Evolutionary conservation across 2,329 filamentous ascomycete genomes (phyloP).

Genomic region (Boeremia exigua): DNA sequence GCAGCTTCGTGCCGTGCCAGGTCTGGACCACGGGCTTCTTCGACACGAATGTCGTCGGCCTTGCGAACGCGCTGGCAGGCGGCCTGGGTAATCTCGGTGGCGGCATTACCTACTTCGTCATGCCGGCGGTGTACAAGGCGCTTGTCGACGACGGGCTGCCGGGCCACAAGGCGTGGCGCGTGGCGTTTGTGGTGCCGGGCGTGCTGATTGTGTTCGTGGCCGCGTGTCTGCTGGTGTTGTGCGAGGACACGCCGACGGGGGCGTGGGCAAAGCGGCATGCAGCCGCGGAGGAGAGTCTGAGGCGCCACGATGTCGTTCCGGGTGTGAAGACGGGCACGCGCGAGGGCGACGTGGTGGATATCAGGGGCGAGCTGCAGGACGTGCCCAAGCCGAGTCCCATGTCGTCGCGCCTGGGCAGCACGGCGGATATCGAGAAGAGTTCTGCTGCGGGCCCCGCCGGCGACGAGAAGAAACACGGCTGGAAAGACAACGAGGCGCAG

Average conservation of each 20-base stretch:
- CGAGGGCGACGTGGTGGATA: conserved; percentile 10
- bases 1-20: conserved; percentile 80
- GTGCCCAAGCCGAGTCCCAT: conserved; percentile 1
- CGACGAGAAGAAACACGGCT: conserved; percentile 33
- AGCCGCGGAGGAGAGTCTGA: conserved; percentile 61
- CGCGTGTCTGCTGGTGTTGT: conserved; percentile 70
- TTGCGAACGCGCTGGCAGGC: conserved; percentile 81
- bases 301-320: conserved; percentile 2
- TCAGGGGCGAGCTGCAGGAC: conserved; percentile 9
- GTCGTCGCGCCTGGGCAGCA: conserved; percentile 7
- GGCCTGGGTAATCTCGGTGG: conserved; percentile 50
- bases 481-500: conserved; percentile 47
- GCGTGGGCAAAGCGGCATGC: conserved; percentile 75
- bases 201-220: conserved; percentile 72
- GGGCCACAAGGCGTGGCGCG: conserved; percentile 75
- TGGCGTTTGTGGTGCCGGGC: conserved; percentile 82
- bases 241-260: conserved; percentile 80
- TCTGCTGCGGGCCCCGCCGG: neutral
- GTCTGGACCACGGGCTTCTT: conserved; percentile 93
- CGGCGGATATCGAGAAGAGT: conserved; percentile 6
- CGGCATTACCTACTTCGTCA: conserved; percentile 66
- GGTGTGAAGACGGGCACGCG: neutral
- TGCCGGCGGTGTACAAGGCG: conserved; percentile 85
- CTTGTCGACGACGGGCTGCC: conserved; percentile 64
- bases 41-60: conserved; percentile 93